These are phyloP conservation scores for Neurospora africana DNA, from an alignment of 495 filamentous ascomycete species.

Conservation along the genomic window DNA sequence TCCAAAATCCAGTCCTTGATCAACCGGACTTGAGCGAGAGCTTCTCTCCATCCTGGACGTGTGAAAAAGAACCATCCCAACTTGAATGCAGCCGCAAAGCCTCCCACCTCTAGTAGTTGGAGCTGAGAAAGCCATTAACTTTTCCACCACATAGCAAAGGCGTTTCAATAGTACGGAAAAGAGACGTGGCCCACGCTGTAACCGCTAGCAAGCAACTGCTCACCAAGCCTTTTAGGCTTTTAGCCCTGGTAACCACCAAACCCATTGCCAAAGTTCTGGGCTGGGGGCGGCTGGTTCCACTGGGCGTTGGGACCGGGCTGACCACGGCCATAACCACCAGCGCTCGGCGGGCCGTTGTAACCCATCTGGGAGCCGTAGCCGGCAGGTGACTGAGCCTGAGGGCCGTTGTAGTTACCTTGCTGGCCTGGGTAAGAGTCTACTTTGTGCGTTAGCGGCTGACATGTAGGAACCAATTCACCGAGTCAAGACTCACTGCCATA, in stretches of 20 bases:
- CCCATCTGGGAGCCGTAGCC: slow-evolving; percentile 54
- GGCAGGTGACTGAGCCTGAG: slow-evolving; percentile 49
- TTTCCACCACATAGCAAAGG: slow-evolving; percentile 2
- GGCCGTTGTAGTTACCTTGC: slow-evolving; percentile 39
- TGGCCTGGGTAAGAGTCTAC: slow-evolving; percentile 39
- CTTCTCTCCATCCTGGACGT: background rate
- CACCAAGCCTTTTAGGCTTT: background rate
- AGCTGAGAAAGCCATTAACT: slow-evolving; percentile 1
- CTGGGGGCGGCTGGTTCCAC: slow-evolving; percentile 55
- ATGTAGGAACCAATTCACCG: slow-evolving; percentile 1
- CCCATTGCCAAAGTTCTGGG: slow-evolving; percentile 47
- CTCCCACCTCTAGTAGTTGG: background rate
- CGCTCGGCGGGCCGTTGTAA: slow-evolving; percentile 54
- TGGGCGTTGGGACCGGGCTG: slow-evolving; percentile 63
- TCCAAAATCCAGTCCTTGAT: slow-evolving; percentile 10
- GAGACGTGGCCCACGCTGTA: slow-evolving; percentile 2
- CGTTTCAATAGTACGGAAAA: slow-evolving; percentile 1
- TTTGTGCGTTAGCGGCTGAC: slow-evolving; percentile 16
- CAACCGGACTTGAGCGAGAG: background rate
- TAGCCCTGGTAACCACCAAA: slow-evolving; percentile 53
- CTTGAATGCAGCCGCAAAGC: background rate
- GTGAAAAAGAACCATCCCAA: background rate
- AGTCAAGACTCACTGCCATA: slow-evolving; percentile 59
- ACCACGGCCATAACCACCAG: slow-evolving; percentile 74
- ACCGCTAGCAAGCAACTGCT: background rate